These are phyloP conservation scores for Monilinia fructigena DNA, from an alignment of 2,329 filamentous ascomycete genomes.

Conservation along the genomic window DNA sequence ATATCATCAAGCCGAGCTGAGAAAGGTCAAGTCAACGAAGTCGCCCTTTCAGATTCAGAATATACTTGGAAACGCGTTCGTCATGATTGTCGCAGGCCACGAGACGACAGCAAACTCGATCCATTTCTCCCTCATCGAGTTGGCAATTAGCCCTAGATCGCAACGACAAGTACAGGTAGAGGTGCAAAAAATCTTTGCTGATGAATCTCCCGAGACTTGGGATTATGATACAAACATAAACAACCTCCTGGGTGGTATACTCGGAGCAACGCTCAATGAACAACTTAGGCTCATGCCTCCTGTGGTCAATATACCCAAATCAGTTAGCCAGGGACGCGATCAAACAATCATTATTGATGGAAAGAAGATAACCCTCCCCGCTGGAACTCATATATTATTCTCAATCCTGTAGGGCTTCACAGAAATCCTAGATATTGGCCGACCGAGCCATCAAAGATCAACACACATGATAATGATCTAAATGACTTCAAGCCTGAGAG, in stretches of 20 bases:
- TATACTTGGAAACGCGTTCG: slow-evolving; percentile 71
- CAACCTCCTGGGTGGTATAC: slow-evolving; percentile 64
- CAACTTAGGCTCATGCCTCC: slow-evolving; percentile 71
- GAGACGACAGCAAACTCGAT: slow-evolving; percentile 76
- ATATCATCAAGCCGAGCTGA: slow-evolving; percentile 45
- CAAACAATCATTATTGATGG: slow-evolving; percentile 52
- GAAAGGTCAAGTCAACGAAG: slow-evolving; percentile 53
- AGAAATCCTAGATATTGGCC: slow-evolving; percentile 59
- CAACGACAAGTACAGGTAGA: slow-evolving; percentile 69
- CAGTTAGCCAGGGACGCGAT: slow-evolving; percentile 47
- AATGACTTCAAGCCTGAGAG: slow-evolving; percentile 54
- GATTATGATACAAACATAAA: slow-evolving; percentile 67
- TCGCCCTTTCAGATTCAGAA: slow-evolving; percentile 59
- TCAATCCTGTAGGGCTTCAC: slow-evolving; percentile 48
- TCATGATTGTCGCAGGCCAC: slow-evolving; percentile 71
- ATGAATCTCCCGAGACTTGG: slow-evolving; percentile 61
- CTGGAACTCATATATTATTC: slow-evolving; percentile 45
- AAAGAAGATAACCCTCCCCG: slow-evolving; percentile 28
- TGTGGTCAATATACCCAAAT: slow-evolving; percentile 71
- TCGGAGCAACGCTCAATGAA: slow-evolving; percentile 76
- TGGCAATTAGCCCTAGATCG: slow-evolving; percentile 62
- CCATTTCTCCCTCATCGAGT: slow-evolving; percentile 66
- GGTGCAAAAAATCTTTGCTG: slow-evolving; percentile 63
- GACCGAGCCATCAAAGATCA: slow-evolving; percentile 49
- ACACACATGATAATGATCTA: slow-evolving; percentile 53